Conservation (phyloP, 108 stramenopile species). For the Discostella stelligeroides region DNA sequence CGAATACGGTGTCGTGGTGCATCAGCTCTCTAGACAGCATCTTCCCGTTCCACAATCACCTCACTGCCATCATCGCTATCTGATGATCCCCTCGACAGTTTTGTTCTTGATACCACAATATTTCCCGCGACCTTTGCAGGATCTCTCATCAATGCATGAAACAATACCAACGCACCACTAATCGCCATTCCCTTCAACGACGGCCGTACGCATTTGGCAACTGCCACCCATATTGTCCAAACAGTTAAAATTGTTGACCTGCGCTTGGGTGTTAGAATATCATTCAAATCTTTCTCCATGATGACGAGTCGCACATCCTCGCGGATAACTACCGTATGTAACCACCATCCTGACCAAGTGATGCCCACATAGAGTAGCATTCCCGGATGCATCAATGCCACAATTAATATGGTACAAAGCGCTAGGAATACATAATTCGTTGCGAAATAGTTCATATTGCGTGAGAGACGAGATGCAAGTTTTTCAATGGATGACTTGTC, state of each 20-base stretch:
- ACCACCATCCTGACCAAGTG: conserved; percentile 67
- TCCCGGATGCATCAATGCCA: conserved; percentile 82
- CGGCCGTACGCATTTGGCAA: conserved; percentile 79
- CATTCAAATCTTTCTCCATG: conserved; percentile 64
- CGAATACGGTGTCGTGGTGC: no score
- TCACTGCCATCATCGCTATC: conserved; percentile 56
- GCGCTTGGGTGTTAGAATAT: conserved; percentile 63
- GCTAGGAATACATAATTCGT: conserved; percentile 83
- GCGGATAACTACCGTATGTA: conserved; percentile 64
- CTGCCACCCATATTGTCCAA: conserved; percentile 63
- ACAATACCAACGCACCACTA: conserved; percentile 60
- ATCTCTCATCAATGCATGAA: conserved; percentile 83
- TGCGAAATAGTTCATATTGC: conserved; percentile 81
- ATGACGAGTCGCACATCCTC: conserved; percentile 68
- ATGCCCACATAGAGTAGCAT: conserved; percentile 72
- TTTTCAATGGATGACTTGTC: conserved; percentile 73
- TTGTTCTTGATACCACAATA: conserved; percentile 14
- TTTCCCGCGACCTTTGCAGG: conserved; percentile 71
- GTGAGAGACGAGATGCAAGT: conserved; percentile 59
- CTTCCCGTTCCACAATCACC: conserved; percentile 44
- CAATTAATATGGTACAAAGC: conserved; percentile 67
- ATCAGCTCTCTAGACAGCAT: conserved; percentile 45
- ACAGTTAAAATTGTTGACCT: conserved; percentile 61
- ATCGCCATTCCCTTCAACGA: conserved; percentile 59
- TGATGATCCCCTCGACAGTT: conserved; percentile 17